Evolutionary conservation across 1,284 basidiomycete genomes (phyloP).

Genomic region (Wolfiporia cocos): DNA sequence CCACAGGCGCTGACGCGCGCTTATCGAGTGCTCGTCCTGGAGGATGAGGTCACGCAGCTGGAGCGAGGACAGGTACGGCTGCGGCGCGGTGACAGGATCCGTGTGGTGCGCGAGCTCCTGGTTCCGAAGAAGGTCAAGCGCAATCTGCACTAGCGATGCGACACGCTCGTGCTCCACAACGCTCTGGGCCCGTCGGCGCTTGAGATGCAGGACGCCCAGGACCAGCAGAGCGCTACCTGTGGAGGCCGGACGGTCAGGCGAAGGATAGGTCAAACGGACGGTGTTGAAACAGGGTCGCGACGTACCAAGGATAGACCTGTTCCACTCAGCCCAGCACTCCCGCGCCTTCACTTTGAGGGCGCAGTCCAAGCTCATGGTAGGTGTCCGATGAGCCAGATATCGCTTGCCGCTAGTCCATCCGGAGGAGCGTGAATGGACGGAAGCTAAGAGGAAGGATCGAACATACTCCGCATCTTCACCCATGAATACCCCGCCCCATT

Average conservation of each 20-base stretch:
- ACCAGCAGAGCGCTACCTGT: conserved; percentile 22
- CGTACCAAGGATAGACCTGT: conserved; percentile 61
- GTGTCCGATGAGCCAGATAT: conserved; percentile 74
- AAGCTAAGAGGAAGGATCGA: conserved; percentile 6
- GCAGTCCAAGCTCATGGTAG: conserved; percentile 70
- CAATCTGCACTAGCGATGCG: conserved; percentile 72
- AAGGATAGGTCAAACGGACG: no score
- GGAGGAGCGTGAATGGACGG: not conserved
- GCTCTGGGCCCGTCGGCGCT: conserved; percentile 41
- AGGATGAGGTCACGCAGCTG: conserved; percentile 91
- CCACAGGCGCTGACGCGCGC: conserved; percentile 75
- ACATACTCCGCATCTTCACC: conserved; percentile 69
- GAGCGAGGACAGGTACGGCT: conserved; percentile 80
- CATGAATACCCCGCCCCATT: conserved; percentile 77
- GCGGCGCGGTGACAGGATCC: conserved; percentile 75
- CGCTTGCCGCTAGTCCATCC: conserved; percentile 48
- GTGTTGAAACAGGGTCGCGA: conserved; percentile 9
- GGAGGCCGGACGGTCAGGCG: conserved; percentile 7
- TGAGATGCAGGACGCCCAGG: conserved; percentile 19
- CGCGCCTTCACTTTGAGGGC: conserved; percentile 62
- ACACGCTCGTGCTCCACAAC: conserved; percentile 67
- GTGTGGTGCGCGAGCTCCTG: conserved; percentile 83
- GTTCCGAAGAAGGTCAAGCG: conserved; percentile 77
- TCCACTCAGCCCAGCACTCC: conserved; percentile 68
- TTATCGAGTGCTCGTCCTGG: conserved; percentile 73